Conservation (phyloP, 1,139 yeast genomes). For the Groenewaldozyma auringiensis region DNA sequence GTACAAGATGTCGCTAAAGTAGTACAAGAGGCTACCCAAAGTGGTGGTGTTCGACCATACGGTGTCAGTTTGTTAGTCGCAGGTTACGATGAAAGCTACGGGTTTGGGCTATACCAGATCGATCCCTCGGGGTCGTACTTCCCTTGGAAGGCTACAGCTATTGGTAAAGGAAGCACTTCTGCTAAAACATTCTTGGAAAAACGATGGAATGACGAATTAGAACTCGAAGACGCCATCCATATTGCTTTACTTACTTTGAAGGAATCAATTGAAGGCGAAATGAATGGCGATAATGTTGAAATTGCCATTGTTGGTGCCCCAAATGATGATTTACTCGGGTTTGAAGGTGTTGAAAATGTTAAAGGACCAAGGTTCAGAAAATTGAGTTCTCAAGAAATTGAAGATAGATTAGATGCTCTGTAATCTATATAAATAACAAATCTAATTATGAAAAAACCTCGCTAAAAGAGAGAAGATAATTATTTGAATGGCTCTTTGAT, state of each 20-base stretch:
- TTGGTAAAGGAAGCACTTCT: slow-evolving; percentile 88
- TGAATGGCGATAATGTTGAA: slow-evolving; percentile 94
- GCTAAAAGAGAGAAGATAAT: neutral
- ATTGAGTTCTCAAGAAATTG: slow-evolving; percentile 81
- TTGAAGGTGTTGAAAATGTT: slow-evolving; percentile 66
- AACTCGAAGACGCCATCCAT: slow-evolving; percentile 96
- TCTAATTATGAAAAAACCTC: no score
- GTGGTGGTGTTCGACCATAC: slow-evolving; percentile 97
- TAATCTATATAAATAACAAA: slow-evolving; percentile 30
- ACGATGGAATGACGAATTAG: slow-evolving; percentile 96
- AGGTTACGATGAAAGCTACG: slow-evolving; percentile 80
- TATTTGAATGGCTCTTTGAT: slow-evolving; percentile 55
- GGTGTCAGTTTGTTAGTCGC: slow-evolving; percentile 94
- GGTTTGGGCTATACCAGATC: slow-evolving; percentile 84
- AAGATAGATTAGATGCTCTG: slow-evolving; percentile 89
- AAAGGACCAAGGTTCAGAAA: slow-evolving; percentile 85
- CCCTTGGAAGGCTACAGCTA: slow-evolving; percentile 99
- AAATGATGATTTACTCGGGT: slow-evolving; percentile 74
- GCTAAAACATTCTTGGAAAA: slow-evolving; percentile 97
- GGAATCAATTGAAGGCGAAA: slow-evolving; percentile 96
- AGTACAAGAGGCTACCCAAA: slow-evolving; percentile 97
- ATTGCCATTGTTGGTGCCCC: slow-evolving; percentile 83
- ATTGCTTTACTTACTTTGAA: slow-evolving; percentile 89
- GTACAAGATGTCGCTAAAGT: slow-evolving; percentile 93
- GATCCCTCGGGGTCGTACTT: slow-evolving; percentile 98